A percentile compares a stretch with the other conserved stretches of the same genome.
phyloP scores from a whole-genome alignment of 208 protist genomes.

The Leptomonas pyrrhocoris region DNA sequence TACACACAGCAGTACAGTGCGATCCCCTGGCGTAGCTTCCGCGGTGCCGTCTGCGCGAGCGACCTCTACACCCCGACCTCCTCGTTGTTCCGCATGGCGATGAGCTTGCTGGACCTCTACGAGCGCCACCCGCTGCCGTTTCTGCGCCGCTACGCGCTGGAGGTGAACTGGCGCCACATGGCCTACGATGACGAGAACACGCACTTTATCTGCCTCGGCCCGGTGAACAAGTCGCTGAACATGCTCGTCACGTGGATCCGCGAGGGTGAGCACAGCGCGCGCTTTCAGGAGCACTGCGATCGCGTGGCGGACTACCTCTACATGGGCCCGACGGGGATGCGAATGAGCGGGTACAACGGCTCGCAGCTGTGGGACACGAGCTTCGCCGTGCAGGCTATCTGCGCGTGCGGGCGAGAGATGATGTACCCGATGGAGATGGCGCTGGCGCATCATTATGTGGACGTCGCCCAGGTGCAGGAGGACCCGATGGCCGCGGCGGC shows the following conservation, averaged over 20 bases:
- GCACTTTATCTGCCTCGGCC: conserved; percentile 96
- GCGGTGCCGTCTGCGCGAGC: conserved; percentile 57
- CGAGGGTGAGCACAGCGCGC: conserved; percentile 84
- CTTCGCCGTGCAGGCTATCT: conserved; percentile 95
- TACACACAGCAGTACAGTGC: conserved; percentile 80
- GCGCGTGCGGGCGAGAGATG: conserved; percentile 79
- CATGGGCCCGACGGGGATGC: conserved; percentile 94
- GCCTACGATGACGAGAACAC: conserved; percentile 96
- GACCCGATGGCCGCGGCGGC: conserved; percentile 78
- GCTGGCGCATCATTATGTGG: conserved; percentile 93
- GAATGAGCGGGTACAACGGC: conserved; percentile 98
- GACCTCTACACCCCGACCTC: conserved; percentile 95
- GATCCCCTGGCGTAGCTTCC: conserved; percentile 88
- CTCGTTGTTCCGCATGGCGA: conserved; percentile 59
- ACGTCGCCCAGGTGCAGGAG: conserved; percentile 92
- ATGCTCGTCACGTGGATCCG: conserved; percentile 95
- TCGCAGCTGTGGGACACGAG: conserved; percentile 98
- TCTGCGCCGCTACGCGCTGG: conserved; percentile 85
- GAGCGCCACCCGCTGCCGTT: conserved; percentile 46
- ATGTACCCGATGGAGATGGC: conserved; percentile 64
- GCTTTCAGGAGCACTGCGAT: conserved; percentile 87
- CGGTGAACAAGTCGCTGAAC: conserved; percentile 96
- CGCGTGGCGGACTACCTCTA: conserved; percentile 97
- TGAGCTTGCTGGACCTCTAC: conserved; percentile 76
- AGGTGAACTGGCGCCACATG: conserved; percentile 90